Conservation (phyloP, 2,329 filamentous ascomycete species). For the Juglanconis sp. region DNA sequence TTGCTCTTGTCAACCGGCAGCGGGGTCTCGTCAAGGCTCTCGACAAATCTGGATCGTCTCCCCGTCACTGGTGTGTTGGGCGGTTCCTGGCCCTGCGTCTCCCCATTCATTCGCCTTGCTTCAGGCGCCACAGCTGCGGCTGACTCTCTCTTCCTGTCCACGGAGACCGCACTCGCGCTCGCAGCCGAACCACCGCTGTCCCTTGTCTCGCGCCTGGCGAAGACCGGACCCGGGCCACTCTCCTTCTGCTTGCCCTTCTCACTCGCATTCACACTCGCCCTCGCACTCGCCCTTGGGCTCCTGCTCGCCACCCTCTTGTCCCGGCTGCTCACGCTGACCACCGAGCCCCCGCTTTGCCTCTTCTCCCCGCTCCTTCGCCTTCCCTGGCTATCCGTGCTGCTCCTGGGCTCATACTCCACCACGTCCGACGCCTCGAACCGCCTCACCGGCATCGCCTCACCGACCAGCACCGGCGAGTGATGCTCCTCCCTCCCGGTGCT, state of each 20-base stretch:
- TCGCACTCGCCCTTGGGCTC: background rate
- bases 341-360: background rate
- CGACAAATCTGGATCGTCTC: background rate
- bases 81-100: background rate
- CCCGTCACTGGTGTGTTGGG: too few relatives aligned
- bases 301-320: background rate
- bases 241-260: background rate
- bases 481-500: conserved; percentile 1
- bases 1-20: background rate
- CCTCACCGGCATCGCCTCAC: conserved; percentile 1
- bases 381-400: background rate
- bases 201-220: background rate
- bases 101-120: background rate
- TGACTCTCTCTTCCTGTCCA: background rate
- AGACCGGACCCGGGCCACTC: background rate
- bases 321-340: background rate
- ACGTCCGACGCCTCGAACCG: conserved; percentile 1
- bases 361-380: background rate
- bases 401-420: background rate
- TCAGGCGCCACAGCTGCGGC: background rate
- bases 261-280: background rate
- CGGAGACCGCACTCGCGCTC: background rate
- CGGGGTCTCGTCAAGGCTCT: background rate
- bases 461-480: background rate
- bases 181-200: background rate